Percentiles rank a stretch among this genome's conserved stretches.
phyloP scores from a whole-genome alignment of 768 basidiomycete species.

The Cyclocybe aegerita region DNA sequence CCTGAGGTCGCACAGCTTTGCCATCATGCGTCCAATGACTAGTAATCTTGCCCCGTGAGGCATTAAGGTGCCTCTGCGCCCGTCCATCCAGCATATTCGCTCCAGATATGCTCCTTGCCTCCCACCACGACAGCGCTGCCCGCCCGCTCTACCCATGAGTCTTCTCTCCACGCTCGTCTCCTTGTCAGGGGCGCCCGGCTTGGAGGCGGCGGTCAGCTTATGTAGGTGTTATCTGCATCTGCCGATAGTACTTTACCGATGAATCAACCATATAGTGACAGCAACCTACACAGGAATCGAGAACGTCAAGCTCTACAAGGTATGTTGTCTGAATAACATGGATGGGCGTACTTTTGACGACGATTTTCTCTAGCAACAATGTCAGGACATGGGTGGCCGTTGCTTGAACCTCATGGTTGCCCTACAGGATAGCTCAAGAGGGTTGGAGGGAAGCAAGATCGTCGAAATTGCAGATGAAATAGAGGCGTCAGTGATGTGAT shows the following conservation, averaged over 20 bases:
- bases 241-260: conserved; percentile 2
- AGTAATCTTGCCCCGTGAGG: not conserved
- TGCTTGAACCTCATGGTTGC: conserved; percentile 30
- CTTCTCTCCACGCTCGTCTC: conserved; percentile 17
- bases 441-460: conserved; percentile 28
- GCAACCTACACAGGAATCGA: conserved; percentile 27
- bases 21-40: not conserved
- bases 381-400: conserved; percentile 29
- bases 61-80: not conserved
- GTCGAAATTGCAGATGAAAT: conserved; percentile 35
- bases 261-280: conserved; percentile 21
- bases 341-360: not conserved
- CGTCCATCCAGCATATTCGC: conserved; percentile 3
- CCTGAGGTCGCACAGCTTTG: conserved; percentile 7
- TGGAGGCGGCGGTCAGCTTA: conserved; percentile 23
- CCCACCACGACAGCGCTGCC: not conserved
- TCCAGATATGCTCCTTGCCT: conserved; percentile 7
- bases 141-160: conserved; percentile 18
- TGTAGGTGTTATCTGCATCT: conserved; percentile 16
- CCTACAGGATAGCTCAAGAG: conserved; percentile 30
- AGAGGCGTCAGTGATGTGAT: conserved; percentile 23
- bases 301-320: conserved; percentile 39
- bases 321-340: conserved; percentile 12
- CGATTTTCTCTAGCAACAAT: conserved; percentile 33
- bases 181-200: conserved; percentile 27